Evolutionary conservation across 495 filamentous ascomycete species (phyloP).

Genomic region (Xylaria longipes): DNA sequence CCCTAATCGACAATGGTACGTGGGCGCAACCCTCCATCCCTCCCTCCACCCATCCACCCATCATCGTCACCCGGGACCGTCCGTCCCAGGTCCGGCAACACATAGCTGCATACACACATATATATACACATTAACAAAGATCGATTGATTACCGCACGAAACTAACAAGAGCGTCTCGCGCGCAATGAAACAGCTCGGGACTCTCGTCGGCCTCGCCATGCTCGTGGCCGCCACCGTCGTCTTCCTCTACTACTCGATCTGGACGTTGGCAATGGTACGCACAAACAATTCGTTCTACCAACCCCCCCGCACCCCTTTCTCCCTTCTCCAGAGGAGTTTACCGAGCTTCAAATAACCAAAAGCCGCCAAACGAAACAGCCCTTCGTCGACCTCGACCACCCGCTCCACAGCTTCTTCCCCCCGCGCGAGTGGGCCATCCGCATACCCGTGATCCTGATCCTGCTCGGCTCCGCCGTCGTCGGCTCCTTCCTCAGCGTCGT

Average conservation of each 20-base stretch:
- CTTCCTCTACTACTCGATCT: slow-evolving; percentile 98
- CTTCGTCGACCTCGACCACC: slow-evolving; percentile 94
- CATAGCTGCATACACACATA: neutral
- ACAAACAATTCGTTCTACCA: neutral
- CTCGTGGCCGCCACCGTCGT: slow-evolving; percentile 92
- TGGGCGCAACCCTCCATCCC: slow-evolving; percentile 10
- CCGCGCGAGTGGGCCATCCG: slow-evolving; percentile 98
- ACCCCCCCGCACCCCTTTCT: neutral
- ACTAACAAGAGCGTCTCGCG: slow-evolving; percentile 29
- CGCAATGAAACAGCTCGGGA: slow-evolving; percentile 83
- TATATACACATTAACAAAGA: neutral
- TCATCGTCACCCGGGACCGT: neutral
- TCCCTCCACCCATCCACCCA: too few relatives aligned
- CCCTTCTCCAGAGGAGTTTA: neutral
- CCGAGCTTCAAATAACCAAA: slow-evolving; percentile 6
- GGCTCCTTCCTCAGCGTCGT: slow-evolving; percentile 95
- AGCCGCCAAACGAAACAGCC: slow-evolving; percentile 63
- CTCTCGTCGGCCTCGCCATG: slow-evolving; percentile 95
- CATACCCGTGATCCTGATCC: slow-evolving; percentile 93
- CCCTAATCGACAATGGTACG: slow-evolving; percentile 47
- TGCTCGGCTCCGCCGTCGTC: slow-evolving; percentile 91
- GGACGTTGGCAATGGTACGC: slow-evolving; percentile 94
- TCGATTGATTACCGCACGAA: neutral
- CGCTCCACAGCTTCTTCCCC: slow-evolving; percentile 93
- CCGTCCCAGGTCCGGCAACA: neutral